These are phyloP conservation scores for Geum urbanum DNA, from an alignment of 306 rosid species.

Conservation along the genomic window DNA sequence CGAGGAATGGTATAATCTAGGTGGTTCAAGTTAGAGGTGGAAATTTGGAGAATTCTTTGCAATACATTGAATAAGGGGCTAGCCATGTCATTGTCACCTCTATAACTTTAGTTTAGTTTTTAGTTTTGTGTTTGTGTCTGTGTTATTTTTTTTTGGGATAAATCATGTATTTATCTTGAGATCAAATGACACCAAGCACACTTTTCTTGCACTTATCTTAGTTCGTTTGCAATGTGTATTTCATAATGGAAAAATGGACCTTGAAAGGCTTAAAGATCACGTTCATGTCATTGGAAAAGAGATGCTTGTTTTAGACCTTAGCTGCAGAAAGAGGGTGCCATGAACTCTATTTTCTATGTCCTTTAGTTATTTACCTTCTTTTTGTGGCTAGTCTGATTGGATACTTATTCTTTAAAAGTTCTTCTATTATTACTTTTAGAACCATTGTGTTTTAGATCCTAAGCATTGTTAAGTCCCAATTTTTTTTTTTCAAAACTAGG, in stretches of 20 bases:
- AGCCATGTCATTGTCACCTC: conserved; percentile 96
- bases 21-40: conserved; percentile 97
- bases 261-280: conserved; percentile 70
- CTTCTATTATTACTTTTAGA: too few relatives aligned
- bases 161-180: neutral
- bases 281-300: conserved; percentile 72
- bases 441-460: too few relatives aligned
- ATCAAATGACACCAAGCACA: neutral
- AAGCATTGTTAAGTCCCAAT: too few relatives aligned
- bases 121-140: too few relatives aligned
- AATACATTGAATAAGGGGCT: conserved; percentile 82
- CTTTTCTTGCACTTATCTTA: conserved; percentile 5
- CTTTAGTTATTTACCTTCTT: neutral
- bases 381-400: too few relatives aligned
- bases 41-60: conserved; percentile 71
- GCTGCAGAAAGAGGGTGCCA: conserved; percentile 88
- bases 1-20: conserved; percentile 52
- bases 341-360: neutral
- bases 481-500: too few relatives aligned
- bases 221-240: conserved; percentile 55
- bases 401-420: too few relatives aligned
- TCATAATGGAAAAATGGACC: conserved; percentile 94
- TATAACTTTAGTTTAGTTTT: conserved; percentile 44
- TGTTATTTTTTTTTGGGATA: neutral
- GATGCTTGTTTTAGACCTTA: conserved; percentile 93